Conservation (phyloP, 768 basidiomycete species). For the Strobilomyces confusus region DNA sequence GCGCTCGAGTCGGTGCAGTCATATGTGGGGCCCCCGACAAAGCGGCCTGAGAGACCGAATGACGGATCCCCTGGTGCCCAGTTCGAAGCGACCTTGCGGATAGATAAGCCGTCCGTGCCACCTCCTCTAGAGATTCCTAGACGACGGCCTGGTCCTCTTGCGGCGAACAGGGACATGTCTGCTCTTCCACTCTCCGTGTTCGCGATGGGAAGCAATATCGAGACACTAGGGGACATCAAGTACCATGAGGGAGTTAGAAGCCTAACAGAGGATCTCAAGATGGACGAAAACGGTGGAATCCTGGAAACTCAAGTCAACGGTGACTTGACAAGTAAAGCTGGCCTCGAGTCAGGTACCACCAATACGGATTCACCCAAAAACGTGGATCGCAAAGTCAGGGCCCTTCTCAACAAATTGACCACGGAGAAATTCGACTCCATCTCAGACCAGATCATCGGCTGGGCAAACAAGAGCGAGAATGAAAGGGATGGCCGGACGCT, state of each 20-base stretch:
- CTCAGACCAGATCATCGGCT: constrained; percentile 89
- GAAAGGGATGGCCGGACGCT: constrained; percentile 93
- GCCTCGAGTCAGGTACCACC: constrained; percentile 38
- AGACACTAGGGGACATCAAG: constrained; percentile 68
- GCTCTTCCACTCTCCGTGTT: constrained; percentile 49
- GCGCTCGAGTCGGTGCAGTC: too few relatives aligned
- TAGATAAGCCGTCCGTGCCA: constrained; percentile 53
- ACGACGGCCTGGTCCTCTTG: constrained; percentile 66
- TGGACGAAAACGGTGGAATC: constrained; percentile 77
- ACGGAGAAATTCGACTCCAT: constrained; percentile 97
- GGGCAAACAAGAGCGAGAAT: constrained; percentile 91
- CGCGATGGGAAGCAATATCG: constrained; percentile 79
- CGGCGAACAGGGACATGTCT: constrained; percentile 39
- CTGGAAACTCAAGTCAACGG: too few relatives aligned
- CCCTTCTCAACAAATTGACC: constrained; percentile 90
- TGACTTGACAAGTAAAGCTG: too few relatives aligned
- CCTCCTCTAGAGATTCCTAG: constrained; percentile 36
- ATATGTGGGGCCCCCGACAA: too few relatives aligned
- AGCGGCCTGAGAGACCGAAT: too few relatives aligned
- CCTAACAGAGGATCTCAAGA: constrained; percentile 81
- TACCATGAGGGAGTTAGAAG: constrained; percentile 85
- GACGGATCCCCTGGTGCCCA: too few relatives aligned
- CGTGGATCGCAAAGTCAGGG: constrained; percentile 91
- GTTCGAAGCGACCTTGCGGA: constrained; percentile 60
- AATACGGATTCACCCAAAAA: constrained; percentile 75